Evolutionary conservation across 495 filamentous ascomycete species (phyloP), one percentile per base, ranked within the genome.

Genomic region (Viridothelium virens): DNA sequence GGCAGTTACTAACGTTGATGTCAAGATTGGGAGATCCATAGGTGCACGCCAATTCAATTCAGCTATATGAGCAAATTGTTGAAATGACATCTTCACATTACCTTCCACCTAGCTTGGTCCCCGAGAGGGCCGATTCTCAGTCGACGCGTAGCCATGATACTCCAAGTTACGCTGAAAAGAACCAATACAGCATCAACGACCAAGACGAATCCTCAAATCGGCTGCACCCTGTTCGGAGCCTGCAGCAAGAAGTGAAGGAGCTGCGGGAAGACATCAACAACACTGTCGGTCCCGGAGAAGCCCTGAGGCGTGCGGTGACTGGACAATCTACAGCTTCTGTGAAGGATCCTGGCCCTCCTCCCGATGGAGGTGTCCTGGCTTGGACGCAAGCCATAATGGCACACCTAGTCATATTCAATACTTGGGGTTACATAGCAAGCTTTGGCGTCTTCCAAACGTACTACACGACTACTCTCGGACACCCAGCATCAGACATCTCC

Each of bases 401-500:
- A 2, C 86, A 87, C 74, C 75, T 91, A 10, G 81, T 89, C 63
- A 82, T 90, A 64, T 85, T 86, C 76, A 86, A 86, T 62, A 89
- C 88, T 2, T 91, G 88, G 87, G 89, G 89, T 33, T 89, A 87
- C 70, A 84, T 89, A 74, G 86, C 85, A 72, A 87, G 85, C 39
- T 92, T 90, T 68, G 89, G 91, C 12, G 81, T 91, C 1, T 94
- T 91, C 73, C 91, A 94, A 70, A 80, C 86, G 1, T 89, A 94
- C 78, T 94, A 93, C 72, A 81, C 82, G 11, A 71, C 80, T 2
- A 77, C 69, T 2, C 72, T 83, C 5, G 67, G 75, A 34, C 69
- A 72, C 6, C 62, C 79, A 0, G 77, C 81, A n/a, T 80, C 79
- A 3, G 74, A 74, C 12, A 83, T 86, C 33, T 82, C 82, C 38